Percentiles rank a stretch among this genome's conserved stretches.
phyloP scores from a whole-genome alignment of 2,329 filamentous ascomycete species.

The Fusarium dlaminii region DNA sequence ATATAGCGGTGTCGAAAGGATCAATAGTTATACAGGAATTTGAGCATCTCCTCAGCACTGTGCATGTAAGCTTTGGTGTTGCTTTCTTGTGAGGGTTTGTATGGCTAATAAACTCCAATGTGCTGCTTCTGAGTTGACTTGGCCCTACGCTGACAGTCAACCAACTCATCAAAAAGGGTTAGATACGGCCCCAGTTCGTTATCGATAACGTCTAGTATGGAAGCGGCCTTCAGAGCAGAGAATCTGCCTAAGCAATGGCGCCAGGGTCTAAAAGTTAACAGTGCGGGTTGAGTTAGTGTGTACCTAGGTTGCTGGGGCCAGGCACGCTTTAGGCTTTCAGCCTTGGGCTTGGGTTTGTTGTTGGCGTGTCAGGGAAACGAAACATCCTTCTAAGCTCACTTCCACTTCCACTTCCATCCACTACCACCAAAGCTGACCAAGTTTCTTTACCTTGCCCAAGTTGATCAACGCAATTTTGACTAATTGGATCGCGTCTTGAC shows the following conservation, averaged over 20 bases:
- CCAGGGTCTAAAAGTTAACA: not conserved
- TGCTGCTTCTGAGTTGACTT: conserved; percentile 6
- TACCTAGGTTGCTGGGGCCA: not conserved
- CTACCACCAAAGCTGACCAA: not conserved
- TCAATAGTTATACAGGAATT: not conserved
- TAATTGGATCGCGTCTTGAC: conserved; percentile 20
- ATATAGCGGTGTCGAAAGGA: conserved; percentile 13
- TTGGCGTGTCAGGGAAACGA: conserved; percentile 21
- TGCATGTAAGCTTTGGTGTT: not conserved
- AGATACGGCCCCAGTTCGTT: conserved; percentile 18
- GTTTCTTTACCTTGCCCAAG: conserved; percentile 2
- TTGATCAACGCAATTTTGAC: not conserved
- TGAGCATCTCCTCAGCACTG: not conserved
- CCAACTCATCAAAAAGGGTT: conserved; percentile 4
- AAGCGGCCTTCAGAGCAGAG: not conserved
- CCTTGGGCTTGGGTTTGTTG: conserved; percentile 15
- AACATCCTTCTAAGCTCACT: conserved; percentile 6
- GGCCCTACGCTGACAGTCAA: not conserved
- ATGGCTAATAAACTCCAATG: not conserved
- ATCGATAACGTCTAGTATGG: conserved; percentile 21
- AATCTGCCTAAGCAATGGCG: not conserved
- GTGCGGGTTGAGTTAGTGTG: not conserved
- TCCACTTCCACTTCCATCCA: not conserved
- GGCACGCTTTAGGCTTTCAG: conserved; percentile 19
- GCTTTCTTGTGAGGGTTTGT: not conserved